Evolutionary conservation across 179 eudicot genomes (phyloP), one percentile per base, ranked within the genome.

Genomic region (Beta corolliflora): DNA sequence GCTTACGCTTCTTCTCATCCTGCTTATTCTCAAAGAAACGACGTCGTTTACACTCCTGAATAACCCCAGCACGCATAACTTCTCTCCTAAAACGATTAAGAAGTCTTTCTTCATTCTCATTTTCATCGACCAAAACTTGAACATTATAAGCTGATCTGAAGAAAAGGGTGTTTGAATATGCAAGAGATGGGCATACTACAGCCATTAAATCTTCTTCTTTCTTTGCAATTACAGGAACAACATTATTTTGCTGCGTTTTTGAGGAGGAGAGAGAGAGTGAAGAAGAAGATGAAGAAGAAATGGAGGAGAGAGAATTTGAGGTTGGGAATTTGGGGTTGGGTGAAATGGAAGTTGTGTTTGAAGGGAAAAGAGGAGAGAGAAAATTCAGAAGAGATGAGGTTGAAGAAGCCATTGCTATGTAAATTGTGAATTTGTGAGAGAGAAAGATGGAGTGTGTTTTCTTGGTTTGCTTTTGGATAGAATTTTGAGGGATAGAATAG

Each of bases 1-100:
- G 12, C 90, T 86, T 92, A 13, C 98, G 92, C 83, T 94, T 94
- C 85, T 84, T 71, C 90, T 90, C 80, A 7, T 94, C 97, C 89
- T 93, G 98, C 71, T 86, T 92, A 59, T 87, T 92, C 88, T 95
- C 98, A 67, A 86, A 89, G 83, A 61, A 92, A 78, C 92, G 82
- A 44, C 98, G 86, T 4, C 97, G 89, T 77, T 85, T 90, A 76
- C 88, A 86, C 84, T 95, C 98, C 70, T 95, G 98, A 13, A 95
- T 92, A 69, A 95, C 86, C 0, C 97, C 98, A 54, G 98, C 93
- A 63, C 88, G 83, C 93, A 92, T 91, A 1, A 95, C 98, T 86
- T 95, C 98, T 25, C 98, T 87, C 16, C 97, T 80, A 76, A 93
- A 95, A 76, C 97, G 79, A 31, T 77, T 77, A 63, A 95, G 68